Conservation (phyloP, 1,284 basidiomycete genomes). For the Termitomyces sp. region DNA sequence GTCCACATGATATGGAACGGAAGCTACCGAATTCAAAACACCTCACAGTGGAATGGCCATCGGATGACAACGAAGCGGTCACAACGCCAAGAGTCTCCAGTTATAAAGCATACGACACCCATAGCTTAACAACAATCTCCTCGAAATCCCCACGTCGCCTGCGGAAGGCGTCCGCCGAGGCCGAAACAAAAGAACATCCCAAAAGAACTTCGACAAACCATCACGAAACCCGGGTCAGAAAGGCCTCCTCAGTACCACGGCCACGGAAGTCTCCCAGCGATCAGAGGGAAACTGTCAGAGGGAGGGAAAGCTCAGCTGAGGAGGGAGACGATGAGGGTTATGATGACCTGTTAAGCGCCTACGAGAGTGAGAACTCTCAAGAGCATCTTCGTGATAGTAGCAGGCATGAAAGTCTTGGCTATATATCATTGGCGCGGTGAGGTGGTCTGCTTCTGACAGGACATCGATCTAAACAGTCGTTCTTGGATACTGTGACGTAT, state of each 20-base stretch:
- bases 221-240: constrained; percentile 32
- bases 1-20: constrained; percentile 25
- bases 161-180: constrained; percentile 33
- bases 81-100: constrained; percentile 52
- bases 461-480: constrained; percentile 20
- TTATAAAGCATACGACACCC: constrained; percentile 37
- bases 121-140: constrained; percentile 28
- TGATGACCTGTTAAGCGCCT: constrained; percentile 69
- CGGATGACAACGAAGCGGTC: constrained; percentile 43
- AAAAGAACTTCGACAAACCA: constrained; percentile 45
- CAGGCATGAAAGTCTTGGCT: background rate
- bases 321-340: constrained; percentile 78
- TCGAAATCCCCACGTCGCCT: constrained; percentile 30
- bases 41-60: constrained; percentile 47
- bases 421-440: background rate
- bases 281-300: constrained; percentile 32
- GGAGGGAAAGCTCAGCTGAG: constrained; percentile 57
- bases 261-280: constrained; percentile 46
- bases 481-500: constrained; percentile 57
- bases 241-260: constrained; percentile 32
- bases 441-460: background rate
- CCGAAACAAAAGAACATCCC: constrained; percentile 27
- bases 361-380: constrained; percentile 59
- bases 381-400: constrained; percentile 14
- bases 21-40: constrained; percentile 38